Conservation (phyloP, 257 asterid species). For the Solanum habrochaites region DNA sequence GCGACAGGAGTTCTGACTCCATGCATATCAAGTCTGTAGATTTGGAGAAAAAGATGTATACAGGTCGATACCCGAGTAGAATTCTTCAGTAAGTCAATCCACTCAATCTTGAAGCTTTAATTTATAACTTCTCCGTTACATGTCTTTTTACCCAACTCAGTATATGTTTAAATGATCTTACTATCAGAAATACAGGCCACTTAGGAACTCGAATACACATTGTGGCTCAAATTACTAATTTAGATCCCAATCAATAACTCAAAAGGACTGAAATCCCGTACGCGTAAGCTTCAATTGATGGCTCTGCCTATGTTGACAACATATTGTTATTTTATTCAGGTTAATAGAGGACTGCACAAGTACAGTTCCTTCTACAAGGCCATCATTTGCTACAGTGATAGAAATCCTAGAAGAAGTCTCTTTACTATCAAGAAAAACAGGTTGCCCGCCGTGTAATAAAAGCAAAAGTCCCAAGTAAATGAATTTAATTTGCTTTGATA, state of each 20-base stretch:
- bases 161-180: background rate
- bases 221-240: background rate
- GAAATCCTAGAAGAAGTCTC: conserved; percentile 45
- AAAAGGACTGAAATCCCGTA: background rate
- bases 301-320: background rate
- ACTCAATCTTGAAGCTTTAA: background rate
- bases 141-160: background rate
- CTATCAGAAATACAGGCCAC: background rate
- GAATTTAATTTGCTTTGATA: background rate
- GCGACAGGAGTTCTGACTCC: conserved; percentile 8
- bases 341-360: conserved; percentile 35
- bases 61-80: conserved; percentile 35
- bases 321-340: conserved; percentile 13
- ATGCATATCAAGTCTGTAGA: conserved; percentile 32
- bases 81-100: conserved; percentile 31
- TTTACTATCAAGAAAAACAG: conserved; percentile 20
- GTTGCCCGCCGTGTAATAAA: conserved; percentile 19
- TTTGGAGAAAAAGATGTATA: conserved; percentile 35
- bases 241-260: background rate
- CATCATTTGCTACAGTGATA: conserved; percentile 26
- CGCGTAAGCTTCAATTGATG: background rate
- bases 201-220: background rate
- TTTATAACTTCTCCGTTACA: background rate
- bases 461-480: background rate
- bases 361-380: conserved; percentile 22